Evolutionary conservation across 2,329 filamentous ascomycete species (phyloP).

Genomic region (Pseudogymnoascus sp.): DNA sequence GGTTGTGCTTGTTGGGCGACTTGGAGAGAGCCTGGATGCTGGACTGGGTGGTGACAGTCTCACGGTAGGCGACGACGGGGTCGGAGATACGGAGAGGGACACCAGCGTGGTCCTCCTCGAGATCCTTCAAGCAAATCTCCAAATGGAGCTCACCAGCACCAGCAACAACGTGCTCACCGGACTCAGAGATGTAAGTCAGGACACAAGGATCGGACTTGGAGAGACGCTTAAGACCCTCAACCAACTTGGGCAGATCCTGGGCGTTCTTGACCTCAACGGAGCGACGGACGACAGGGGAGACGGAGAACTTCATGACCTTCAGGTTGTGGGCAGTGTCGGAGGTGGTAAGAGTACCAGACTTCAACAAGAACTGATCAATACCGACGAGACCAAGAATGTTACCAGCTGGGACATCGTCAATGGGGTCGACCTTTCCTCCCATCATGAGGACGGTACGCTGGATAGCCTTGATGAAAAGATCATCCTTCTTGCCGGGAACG

Average conservation of each 20-base stretch:
- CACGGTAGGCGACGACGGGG: slow-evolving; percentile 97
- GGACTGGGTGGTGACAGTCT: slow-evolving; percentile 78
- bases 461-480: slow-evolving; percentile 98
- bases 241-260: slow-evolving; percentile 98
- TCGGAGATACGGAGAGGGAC: slow-evolving; percentile 96
- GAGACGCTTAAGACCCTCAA: slow-evolving; percentile 99
- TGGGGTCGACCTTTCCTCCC: slow-evolving; percentile 98
- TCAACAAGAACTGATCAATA: slow-evolving; percentile 99
- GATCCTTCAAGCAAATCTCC: slow-evolving; percentile 99
- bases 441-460: slow-evolving; percentile 99
- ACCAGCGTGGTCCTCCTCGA: slow-evolving; percentile 98
- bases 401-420: slow-evolving; percentile 97
- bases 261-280: slow-evolving; percentile 99
- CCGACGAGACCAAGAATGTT: slow-evolving; percentile 99
- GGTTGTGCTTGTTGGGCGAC: slow-evolving; percentile 99
- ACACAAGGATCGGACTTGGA: slow-evolving; percentile 99
- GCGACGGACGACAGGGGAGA: slow-evolving; percentile 96
- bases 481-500: slow-evolving; percentile 94
- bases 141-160: slow-evolving; percentile 99
- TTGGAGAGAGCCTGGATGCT: slow-evolving; percentile 97
- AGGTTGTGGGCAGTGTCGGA: slow-evolving; percentile 97
- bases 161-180: slow-evolving; percentile 97
- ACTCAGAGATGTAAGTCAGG: slow-evolving; percentile 77
- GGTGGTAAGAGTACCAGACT: slow-evolving; percentile 99
- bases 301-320: slow-evolving; percentile 99